Evolutionary conservation across 1,139 yeast genomes (phyloP).

Genomic region (Eremothecium cymbalariae): DNA sequence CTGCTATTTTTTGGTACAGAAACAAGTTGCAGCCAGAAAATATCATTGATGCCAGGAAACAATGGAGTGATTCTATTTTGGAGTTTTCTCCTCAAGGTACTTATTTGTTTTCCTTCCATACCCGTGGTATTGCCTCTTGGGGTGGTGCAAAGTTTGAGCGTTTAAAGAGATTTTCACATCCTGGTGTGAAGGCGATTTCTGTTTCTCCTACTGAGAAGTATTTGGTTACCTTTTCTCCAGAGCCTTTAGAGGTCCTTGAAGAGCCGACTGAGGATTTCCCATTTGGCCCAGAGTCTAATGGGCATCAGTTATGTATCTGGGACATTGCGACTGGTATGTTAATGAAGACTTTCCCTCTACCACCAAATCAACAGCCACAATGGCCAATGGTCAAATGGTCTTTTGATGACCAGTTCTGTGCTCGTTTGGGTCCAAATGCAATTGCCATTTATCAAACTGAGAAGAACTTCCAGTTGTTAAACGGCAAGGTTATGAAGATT

Average conservation of each 20-base stretch:
- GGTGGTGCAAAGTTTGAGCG: constrained; percentile 80
- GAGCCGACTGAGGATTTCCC: constrained; percentile 61
- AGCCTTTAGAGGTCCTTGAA: constrained; percentile 67
- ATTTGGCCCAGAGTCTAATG: constrained; percentile 80
- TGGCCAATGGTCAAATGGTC: constrained; percentile 99
- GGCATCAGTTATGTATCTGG: constrained; percentile 94
- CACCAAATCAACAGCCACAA: constrained; percentile 72
- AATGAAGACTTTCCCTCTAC: constrained; percentile 82
- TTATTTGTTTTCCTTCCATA: constrained; percentile 77
- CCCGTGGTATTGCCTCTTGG: constrained; percentile 94
- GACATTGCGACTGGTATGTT: constrained; percentile 78
- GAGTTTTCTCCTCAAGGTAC: constrained; percentile 94
- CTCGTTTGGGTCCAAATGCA: constrained; percentile 91
- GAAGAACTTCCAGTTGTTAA: constrained; percentile 63
- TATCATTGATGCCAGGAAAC: constrained; percentile 67
- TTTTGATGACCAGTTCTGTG: constrained; percentile 85
- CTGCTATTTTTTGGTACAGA: constrained; percentile 85
- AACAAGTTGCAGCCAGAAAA: constrained; percentile 67
- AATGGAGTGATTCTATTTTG: constrained; percentile 75
- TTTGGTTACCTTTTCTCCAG: constrained; percentile 84
- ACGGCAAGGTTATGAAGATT: constrained; percentile 76
- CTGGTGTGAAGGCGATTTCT: constrained; percentile 81
- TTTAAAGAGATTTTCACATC: constrained; percentile 75
- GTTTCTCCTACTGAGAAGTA: constrained; percentile 89
- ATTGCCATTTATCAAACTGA: constrained; percentile 75